phyloP scores from a whole-genome alignment of 305 asterid species.

The Solanum hybrid region DNA sequence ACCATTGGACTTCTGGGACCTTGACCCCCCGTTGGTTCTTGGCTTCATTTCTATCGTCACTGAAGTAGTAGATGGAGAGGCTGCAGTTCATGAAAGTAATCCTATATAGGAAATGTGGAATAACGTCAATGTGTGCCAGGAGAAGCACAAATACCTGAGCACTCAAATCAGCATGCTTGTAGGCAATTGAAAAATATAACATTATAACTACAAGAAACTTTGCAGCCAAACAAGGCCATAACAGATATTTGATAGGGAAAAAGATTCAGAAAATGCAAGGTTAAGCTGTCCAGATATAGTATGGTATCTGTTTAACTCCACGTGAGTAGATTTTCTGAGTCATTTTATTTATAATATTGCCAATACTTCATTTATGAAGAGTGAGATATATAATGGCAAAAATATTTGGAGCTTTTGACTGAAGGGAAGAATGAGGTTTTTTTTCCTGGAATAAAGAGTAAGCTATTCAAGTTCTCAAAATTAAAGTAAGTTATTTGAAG shows the following conservation, averaged over 20 bases:
- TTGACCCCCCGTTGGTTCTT: constrained; percentile 34
- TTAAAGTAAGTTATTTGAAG: not conserved
- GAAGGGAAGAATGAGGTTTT: not conserved
- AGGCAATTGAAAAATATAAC: not conserved
- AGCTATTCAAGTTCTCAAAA: not conserved
- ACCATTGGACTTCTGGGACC: constrained; percentile 35
- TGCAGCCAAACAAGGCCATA: not conserved
- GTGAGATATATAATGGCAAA: not conserved
- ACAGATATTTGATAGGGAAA: not conserved
- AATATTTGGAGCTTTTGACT: not conserved
- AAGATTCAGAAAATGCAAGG: not conserved
- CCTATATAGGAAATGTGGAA: constrained; percentile 1
- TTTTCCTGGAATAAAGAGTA: not conserved
- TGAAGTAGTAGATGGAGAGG: not conserved
- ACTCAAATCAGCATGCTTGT: not conserved
- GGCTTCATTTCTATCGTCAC: constrained; percentile 46
- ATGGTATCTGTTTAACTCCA: not conserved
- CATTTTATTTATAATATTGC: not conserved
- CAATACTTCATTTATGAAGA: not conserved
- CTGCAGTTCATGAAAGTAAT: not conserved
- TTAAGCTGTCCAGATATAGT: not conserved
- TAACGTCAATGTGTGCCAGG: constrained; percentile 1
- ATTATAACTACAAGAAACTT: not conserved
- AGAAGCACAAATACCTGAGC: not conserved
- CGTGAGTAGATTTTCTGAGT: not conserved